These are phyloP conservation scores for Adansonia madagascariensis DNA, from an alignment of 441 rosid genomes.

Conservation along the genomic window DNA sequence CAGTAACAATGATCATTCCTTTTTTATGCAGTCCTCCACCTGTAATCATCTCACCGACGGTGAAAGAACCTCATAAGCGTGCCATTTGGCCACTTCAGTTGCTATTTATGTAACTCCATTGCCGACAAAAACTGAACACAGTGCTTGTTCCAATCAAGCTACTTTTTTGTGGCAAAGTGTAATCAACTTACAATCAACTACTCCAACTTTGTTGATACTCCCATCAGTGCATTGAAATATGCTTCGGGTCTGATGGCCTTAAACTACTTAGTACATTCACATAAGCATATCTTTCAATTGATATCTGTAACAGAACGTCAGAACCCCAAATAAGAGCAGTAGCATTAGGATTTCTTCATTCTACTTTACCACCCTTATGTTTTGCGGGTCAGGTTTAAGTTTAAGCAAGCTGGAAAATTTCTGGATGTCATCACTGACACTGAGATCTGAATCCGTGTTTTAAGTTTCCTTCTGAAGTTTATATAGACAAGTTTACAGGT, in stretches of 20 bases:
- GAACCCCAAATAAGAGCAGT: no score
- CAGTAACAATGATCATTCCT: not conserved
- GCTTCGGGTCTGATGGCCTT: no score
- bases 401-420: not conserved
- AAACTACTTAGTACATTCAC: no score
- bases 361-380: no score
- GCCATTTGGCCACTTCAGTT: constrained; percentile 21
- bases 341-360: no score
- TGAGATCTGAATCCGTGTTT: not conserved
- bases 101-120: constrained; percentile 27
- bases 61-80: constrained; percentile 15
- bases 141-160: constrained; percentile 26
- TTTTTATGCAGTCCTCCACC: constrained; percentile 16
- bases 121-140: not conserved
- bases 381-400: no score
- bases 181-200: constrained; percentile 11
- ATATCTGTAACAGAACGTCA: no score
- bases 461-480: not conserved
- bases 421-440: not conserved
- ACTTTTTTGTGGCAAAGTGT: constrained; percentile 27
- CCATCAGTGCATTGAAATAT: not conserved
- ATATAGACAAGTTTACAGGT: not conserved
- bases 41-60: constrained; percentile 26
- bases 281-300: no score
- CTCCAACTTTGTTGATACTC: not conserved